Evolutionary conservation across 2,329 filamentous ascomycete species (phyloP), one percentile per base, ranked within the genome.

Genomic region (Penicillium thymicola): DNA sequence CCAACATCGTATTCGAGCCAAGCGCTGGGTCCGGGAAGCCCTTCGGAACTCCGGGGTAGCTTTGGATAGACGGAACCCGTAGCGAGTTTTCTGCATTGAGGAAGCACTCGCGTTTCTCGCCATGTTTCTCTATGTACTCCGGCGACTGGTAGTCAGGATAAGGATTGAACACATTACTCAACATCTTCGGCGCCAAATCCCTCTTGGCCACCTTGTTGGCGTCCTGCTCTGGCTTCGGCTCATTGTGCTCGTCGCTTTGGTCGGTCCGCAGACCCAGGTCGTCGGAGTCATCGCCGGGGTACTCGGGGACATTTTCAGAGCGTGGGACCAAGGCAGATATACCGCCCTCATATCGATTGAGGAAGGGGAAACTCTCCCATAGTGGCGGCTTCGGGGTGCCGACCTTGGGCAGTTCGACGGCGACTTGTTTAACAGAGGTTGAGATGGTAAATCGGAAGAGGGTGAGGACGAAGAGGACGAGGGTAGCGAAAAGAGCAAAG

Each of bases 301-400:
- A 97, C 69, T 97, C 90, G 0, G 92, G 88, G 10, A 81, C 78
- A 63, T 92, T 93, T 46, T 89, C 79, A 14, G 80, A 72, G 27
- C 85, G 76, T 0, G 85, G 75, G 0, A 89, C 84, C 59, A 99
- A 70, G 0, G 83, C 88, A 61, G 87, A 82, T 57, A 99, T 82
- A 0, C 94, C 94, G 14, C 92, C 93, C 71, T 97, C 94, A 71
- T 97, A 99, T 60, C 92, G 83, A 58, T 87, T 88, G 59, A 99
- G 74, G 67, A 96, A 95, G 0, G 86, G 85, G 70, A 96, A 97
- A 10, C 82, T 84, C 71, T 96, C 90, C 92, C 92, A 97, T n/a
- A 65, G 61, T 0, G 86, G 85, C 13, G 90, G 89, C 21, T 85
- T 83, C 10, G 30, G 44, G 0, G 83, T 74, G 0, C 85, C 81